Evolutionary conservation across 1,284 basidiomycete genomes (phyloP), one percentile per base, ranked within the genome.

Genomic region (Laetiporus sulphureus): DNA sequence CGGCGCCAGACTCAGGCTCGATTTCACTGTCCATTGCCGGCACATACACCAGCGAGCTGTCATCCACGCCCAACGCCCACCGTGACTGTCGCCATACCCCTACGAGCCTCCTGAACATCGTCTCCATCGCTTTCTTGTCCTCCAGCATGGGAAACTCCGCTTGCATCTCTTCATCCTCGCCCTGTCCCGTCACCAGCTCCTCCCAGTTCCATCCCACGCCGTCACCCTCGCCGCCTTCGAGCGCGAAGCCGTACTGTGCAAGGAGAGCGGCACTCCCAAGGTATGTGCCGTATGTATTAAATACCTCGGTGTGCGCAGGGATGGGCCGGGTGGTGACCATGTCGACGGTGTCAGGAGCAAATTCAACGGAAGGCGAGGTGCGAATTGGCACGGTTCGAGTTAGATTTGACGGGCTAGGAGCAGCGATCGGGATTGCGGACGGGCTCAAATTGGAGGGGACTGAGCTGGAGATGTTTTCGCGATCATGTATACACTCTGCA

Each of bases 261-360:
- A 91, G 66, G 10, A 91, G 69, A 44, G 82, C 66, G 0, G 83
- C 78, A 57, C 90, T 89, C 8, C 69, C 68, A n/a, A 89, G 67
- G 3, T 61, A 64, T 44, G 75, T 73, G 24, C 91, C 91, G 60
- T 95, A 96, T 2, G 84, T 86, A 62, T 95, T 96, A 72, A 79
- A 91, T 5, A 93, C 71, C 56, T 95, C 83, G 10, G 69, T 66
- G 16, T 65, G 65, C 0, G 74, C 64, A 3, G 65, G 59, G 32
- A 89, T 68, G 21, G 64, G 51, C 12, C 64, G 58, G 52, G 80
- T 76, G 1, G 76, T 67, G 11, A 83, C 75, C 82, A 86, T 84
- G 49, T 83, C 79, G 49, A 77, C 79, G 40, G 63, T 73, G 38
- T 71, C 57, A n/a, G n/a, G n/a, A n/a, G n/a, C n/a, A n/a, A n/a